These are phyloP conservation scores for Pterocarpus macrocarpus DNA, from an alignment of 306 rosid genomes.

Conservation along the genomic window DNA sequence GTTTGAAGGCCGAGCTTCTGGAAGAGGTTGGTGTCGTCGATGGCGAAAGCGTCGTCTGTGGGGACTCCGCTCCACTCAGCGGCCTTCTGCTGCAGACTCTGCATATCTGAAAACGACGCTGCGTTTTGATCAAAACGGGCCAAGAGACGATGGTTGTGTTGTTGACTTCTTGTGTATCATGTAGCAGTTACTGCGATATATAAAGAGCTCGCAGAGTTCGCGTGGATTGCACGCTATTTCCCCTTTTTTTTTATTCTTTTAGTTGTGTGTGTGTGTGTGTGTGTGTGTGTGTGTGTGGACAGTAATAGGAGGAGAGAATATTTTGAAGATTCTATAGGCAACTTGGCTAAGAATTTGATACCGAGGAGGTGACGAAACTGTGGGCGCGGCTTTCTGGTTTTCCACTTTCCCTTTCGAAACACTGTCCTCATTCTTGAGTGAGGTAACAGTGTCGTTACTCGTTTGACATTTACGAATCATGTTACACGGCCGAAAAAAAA, in stretches of 20 bases:
- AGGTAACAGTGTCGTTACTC: conserved; percentile 13
- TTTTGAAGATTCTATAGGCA: background rate
- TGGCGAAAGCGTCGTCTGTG: conserved; percentile 73
- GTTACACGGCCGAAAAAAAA: no score
- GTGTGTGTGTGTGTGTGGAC: no score
- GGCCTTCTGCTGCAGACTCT: conserved; percentile 78
- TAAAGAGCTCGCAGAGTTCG: conserved; percentile 35
- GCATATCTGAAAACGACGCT: conserved; percentile 56
- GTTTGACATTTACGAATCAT: background rate
- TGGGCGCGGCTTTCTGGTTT: conserved; percentile 30
- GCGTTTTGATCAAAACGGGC: conserved; percentile 18
- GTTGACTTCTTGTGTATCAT: background rate
- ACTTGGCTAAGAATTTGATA: conserved; percentile 6
- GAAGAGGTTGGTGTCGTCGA: conserved; percentile 77
- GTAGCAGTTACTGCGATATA: background rate
- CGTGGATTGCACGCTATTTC: conserved; percentile 54
- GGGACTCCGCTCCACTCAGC: conserved; percentile 86
- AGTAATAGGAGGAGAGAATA: no score
- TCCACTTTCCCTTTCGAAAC: background rate
- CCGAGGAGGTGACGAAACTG: background rate
- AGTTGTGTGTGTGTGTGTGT: background rate
- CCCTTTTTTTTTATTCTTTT: background rate
- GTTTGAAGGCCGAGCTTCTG: conserved; percentile 79
- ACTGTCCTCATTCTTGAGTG: background rate
- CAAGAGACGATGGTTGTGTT: background rate